Percentiles rank a stretch among this genome's conserved stretches.
Conservation (phyloP, 2,329 filamentous ascomycete species). For the Ascochyta viciae-villosae region DNA sequence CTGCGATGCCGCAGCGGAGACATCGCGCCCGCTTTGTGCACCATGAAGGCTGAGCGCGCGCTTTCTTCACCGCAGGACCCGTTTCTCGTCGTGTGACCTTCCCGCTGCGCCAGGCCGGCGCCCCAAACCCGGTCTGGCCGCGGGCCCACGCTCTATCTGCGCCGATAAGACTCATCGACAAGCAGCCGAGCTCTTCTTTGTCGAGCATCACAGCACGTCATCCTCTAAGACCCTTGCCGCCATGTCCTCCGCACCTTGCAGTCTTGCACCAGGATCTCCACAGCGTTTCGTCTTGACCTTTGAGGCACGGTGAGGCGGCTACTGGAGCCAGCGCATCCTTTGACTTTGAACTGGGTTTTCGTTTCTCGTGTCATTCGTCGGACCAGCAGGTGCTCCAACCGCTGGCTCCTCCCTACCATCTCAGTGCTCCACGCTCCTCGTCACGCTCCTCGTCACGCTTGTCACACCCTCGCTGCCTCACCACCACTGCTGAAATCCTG, state of each 20-base stretch:
- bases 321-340: slow-evolving; percentile 46
- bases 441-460: slow-evolving; percentile 21
- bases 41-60: slow-evolving; percentile 10
- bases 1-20: slow-evolving; percentile 18
- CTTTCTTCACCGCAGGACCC: slow-evolving; percentile 5
- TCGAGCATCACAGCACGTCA: slow-evolving; percentile 38
- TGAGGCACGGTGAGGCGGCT: slow-evolving; percentile 28
- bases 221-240: slow-evolving; percentile 27
- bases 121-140: slow-evolving; percentile 23
- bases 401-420: slow-evolving; percentile 33
- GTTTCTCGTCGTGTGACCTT: slow-evolving; percentile 36
- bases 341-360: slow-evolving; percentile 32
- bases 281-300: slow-evolving; percentile 31
- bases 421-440: slow-evolving; percentile 28
- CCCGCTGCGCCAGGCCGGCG: slow-evolving; percentile 20
- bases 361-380: slow-evolving; percentile 38
- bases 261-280: slow-evolving; percentile 20
- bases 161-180: slow-evolving; percentile 29
- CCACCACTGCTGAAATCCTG: neutral
- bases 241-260: slow-evolving; percentile 15
- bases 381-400: slow-evolving; percentile 44
- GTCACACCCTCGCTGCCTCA: slow-evolving; percentile 6
- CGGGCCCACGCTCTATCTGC: slow-evolving; percentile 22
- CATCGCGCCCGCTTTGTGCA: slow-evolving; percentile 15
- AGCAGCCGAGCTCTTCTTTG: slow-evolving; percentile 31